These are phyloP conservation scores for Metrosideros polymorpha DNA, from an alignment of 441 rosid genomes.

Conservation along the genomic window DNA sequence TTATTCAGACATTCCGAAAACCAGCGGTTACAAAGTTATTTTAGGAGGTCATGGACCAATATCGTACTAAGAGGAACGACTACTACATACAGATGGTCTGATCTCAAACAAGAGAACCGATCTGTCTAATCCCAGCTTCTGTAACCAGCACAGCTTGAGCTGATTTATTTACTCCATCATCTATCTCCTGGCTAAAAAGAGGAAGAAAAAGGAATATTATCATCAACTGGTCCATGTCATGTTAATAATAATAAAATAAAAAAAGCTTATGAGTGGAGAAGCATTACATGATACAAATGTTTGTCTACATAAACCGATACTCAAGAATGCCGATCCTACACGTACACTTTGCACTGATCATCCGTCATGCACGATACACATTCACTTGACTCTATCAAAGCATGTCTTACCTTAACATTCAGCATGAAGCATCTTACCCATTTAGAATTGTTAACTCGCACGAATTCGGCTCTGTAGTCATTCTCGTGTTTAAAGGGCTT, in stretches of 20 bases:
- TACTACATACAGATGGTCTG: slow-evolving; percentile 59
- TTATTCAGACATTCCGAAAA: not conserved
- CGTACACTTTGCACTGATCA: not conserved
- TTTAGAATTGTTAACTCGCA: not conserved
- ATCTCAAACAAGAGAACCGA: slow-evolving; percentile 70
- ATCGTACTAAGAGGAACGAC: not conserved
- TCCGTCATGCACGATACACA: not conserved
- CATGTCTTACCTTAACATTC: not conserved
- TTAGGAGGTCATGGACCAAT: not conserved
- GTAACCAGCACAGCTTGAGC: slow-evolving; percentile 84
- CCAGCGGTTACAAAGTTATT: not conserved
- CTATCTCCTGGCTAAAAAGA: slow-evolving; percentile 65
- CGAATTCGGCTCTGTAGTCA: not conserved
- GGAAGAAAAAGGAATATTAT: not conserved
- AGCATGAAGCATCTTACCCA: not conserved
- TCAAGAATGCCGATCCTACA: not conserved
- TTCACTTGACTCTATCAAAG: not conserved
- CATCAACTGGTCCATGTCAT: not conserved
- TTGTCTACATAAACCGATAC: not conserved
- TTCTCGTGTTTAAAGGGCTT: not conserved
- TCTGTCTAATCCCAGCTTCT: slow-evolving; percentile 75
- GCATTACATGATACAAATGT: not conserved
- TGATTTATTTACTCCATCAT: slow-evolving; percentile 84
- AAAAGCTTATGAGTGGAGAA: not conserved
- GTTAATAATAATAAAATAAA: not conserved